Percentiles rank a stretch among this genome's conserved stretches.
These are phyloP conservation scores for Musa beccarii DNA, from an alignment of 176 grass and related monocot species.

Conservation along the genomic window DNA sequence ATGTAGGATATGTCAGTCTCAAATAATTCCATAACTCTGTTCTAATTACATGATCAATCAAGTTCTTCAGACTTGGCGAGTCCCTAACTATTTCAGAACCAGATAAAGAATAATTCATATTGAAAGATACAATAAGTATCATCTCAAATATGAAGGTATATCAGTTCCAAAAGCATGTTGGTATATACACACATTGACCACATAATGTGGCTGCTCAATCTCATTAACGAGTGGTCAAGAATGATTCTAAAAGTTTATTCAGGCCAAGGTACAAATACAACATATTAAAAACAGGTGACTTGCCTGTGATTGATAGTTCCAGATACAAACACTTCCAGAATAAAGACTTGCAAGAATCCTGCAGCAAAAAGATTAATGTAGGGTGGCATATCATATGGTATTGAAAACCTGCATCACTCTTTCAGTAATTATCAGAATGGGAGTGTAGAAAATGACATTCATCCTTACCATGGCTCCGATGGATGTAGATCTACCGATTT, in stretches of 20 bases:
- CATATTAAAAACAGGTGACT: conserved; percentile 4
- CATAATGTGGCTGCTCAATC: neutral
- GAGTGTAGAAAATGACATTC: neutral
- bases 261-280: neutral
- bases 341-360: conserved; percentile 95
- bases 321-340: conserved; percentile 94
- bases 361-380: conserved; percentile 1
- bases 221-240: neutral
- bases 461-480: conserved; percentile 83
- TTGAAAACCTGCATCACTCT: neutral
- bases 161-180: neutral
- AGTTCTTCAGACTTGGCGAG: too few relatives aligned
- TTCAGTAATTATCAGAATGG: neutral
- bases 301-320: conserved; percentile 97
- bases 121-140: too few relatives aligned
- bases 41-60: too few relatives aligned
- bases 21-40: too few relatives aligned
- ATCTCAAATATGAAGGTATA: too few relatives aligned
- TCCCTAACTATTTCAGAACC: too few relatives aligned
- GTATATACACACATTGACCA: neutral
- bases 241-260: neutral
- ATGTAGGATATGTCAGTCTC: too few relatives aligned
- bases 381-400: neutral
- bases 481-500: conserved; percentile 99
- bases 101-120: too few relatives aligned